Percentiles rank a stretch among this genome's conserved stretches.
Conservation (phyloP, 257 asterid species). For the Oldenlandia corymbosa region DNA sequence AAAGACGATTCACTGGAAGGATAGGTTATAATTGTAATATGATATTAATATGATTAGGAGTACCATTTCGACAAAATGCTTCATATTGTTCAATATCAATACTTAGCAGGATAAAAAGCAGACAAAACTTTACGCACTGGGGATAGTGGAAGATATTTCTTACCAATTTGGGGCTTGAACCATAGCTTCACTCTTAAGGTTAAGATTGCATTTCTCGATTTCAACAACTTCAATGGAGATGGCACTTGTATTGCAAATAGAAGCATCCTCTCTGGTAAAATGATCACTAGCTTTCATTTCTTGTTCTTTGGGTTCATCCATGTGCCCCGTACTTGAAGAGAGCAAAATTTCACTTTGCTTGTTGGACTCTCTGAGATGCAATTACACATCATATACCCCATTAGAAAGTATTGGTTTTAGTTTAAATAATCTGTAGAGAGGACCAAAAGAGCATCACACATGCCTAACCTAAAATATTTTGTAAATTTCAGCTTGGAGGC, state of each 20-base stretch:
- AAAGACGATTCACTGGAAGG: background rate
- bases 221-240: background rate
- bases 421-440: no score
- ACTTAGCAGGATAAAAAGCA: no score
- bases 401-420: background rate
- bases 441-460: no score
- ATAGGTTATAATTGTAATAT: background rate
- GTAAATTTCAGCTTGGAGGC: background rate
- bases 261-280: background rate
- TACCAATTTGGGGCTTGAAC: background rate
- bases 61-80: background rate
- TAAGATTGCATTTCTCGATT: background rate
- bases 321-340: background rate
- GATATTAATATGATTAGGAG: background rate
- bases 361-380: background rate
- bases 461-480: background rate
- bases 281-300: background rate
- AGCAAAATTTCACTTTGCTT: background rate
- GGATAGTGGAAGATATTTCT: background rate
- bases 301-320: background rate
- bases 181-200: background rate
- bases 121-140: background rate
- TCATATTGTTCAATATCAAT: no score
- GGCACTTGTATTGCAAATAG: background rate
- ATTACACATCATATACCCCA: background rate